Evolutionary conservation across 495 filamentous ascomycete genomes (phyloP), one percentile per base, ranked within the genome.

Genomic region (Tuber calosporum): DNA sequence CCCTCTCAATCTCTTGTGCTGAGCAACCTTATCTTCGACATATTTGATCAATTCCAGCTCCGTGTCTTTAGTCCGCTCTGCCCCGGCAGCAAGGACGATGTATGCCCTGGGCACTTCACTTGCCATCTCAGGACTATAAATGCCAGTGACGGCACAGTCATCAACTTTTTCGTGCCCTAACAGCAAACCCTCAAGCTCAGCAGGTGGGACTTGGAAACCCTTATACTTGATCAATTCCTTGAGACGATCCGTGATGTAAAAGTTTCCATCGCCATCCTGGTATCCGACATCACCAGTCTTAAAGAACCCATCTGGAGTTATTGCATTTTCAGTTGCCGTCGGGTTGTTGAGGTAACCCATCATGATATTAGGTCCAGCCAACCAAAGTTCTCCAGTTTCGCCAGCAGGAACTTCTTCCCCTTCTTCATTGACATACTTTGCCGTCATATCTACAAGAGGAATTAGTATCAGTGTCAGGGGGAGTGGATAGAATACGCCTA

Each of bases 151-250:
- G 22, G 92, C 93, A 1, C 89, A 92, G 80, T 98, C 94, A 30
- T 89, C 87, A 43, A 98, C 85, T n/a, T 89, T 86, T 37, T 86
- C 84, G 81, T 94, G 92, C 22, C 87, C 85, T 1, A 91, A 81
- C 19, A 97, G 84, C 19, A 93, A 76, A n/a, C 90, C 91, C 77
- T 97, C 94, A 7, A 97, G 85, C 82, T 97, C 93, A 4, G 94
- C 92, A 1, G 93, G 93, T 1, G 93, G 86, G 5, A 96, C 92
- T 80, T 95, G 93, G 84, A 94, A 94, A 19, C 93, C 93, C 76
- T 92, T 89, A 82, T 95, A 95, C 83, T 96, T 96, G 83, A 96
- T 95, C 66, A 96, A 83, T 82, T 96, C 93, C 85, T 96, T 96
- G 34, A 93, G 86, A n/a, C 93, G 89, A 78, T 94, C 93, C 1